Evolutionary conservation across 345 rosid species (phyloP).

Genomic region (Syzygium aqueum): DNA sequence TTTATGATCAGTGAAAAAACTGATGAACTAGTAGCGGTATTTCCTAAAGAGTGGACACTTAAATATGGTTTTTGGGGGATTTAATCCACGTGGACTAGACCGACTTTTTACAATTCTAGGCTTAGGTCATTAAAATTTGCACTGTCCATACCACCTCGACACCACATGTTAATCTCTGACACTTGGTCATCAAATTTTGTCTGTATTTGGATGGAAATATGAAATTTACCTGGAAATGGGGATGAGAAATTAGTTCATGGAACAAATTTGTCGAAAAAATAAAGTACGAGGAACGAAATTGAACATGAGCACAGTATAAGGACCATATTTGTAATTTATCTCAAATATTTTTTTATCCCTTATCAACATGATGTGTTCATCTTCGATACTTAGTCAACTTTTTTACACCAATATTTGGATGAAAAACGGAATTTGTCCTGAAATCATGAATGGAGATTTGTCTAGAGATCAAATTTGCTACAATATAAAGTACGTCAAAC

Average conservation of each 20-base stretch:
- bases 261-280: not conserved
- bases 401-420: not conserved
- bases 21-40: not conserved
- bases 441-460: not conserved
- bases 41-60: not conserved
- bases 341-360: not conserved
- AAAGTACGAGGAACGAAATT: not conserved
- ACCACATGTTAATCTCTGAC: not conserved
- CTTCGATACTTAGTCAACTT: not conserved
- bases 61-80: not conserved
- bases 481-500: not conserved
- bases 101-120: not conserved
- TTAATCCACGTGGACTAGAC: not conserved
- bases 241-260: not conserved
- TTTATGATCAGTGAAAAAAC: not conserved
- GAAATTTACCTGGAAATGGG: not conserved
- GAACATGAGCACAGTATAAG: not conserved
- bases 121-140: not conserved
- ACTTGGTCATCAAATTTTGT: not conserved
- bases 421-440: not conserved
- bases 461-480: not conserved
- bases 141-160: not conserved
- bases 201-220: not conserved
- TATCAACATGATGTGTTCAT: not conserved
- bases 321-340: not conserved